Percentiles rank a stretch among this genome's conserved stretches.
Conservation (phyloP, 768 basidiomycete genomes). For the Crassisporium funariophilum region DNA sequence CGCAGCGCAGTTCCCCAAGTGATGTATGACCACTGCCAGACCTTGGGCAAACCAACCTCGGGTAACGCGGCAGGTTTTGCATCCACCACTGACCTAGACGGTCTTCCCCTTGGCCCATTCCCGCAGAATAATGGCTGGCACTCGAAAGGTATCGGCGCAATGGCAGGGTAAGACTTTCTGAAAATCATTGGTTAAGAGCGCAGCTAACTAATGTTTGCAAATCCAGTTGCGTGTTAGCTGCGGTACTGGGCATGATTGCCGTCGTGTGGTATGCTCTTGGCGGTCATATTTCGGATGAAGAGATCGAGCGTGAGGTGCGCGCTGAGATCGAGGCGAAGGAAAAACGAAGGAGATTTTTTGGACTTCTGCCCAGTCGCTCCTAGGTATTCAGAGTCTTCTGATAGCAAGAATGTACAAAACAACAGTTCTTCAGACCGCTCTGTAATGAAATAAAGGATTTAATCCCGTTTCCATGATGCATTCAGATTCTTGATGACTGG, state of each 20-base stretch:
- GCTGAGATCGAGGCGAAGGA: slow-evolving; percentile 59
- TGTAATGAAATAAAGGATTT: too few species aligned
- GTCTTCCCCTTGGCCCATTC: slow-evolving; percentile 70
- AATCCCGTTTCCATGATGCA: too few species aligned
- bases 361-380: too few species aligned
- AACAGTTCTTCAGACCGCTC: too few species aligned
- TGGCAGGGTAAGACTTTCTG: slow-evolving; percentile 57
- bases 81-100: slow-evolving; percentile 66
- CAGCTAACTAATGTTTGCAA: slow-evolving; percentile 11
- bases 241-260: slow-evolving; percentile 77
- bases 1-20: slow-evolving; percentile 53
- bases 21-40: slow-evolving; percentile 73
- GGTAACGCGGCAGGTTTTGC: slow-evolving; percentile 90
- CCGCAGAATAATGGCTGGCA: slow-evolving; percentile 74
- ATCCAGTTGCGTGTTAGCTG: slow-evolving; percentile 76
- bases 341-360: slow-evolving; percentile 48
- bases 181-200: slow-evolving; percentile 11
- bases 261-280: slow-evolving; percentile 89
- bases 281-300: slow-evolving; percentile 72
- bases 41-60: slow-evolving; percentile 54
- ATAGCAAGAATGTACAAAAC: too few species aligned
- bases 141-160: slow-evolving; percentile 71
- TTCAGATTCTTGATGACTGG: too few species aligned
- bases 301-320: slow-evolving; percentile 74
- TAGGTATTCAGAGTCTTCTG: too few species aligned